Conservation (phyloP, 306 rosid species). For the Trichosanthes cucumerina region DNA sequence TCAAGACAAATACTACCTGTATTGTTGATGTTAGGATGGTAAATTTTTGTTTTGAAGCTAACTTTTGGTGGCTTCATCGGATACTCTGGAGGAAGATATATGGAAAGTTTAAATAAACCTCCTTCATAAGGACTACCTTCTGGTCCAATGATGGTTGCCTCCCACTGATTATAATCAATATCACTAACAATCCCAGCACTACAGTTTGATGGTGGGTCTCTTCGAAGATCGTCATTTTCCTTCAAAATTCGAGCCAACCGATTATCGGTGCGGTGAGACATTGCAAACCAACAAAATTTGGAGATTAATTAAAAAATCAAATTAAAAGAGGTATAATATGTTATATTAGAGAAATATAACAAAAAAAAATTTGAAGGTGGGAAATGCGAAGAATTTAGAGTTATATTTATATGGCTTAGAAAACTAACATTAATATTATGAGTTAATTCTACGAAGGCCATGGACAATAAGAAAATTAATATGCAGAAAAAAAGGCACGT, state of each 20-base stretch:
- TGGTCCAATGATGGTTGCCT: not conserved
- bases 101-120: not conserved
- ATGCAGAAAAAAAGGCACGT: too few relatives aligned
- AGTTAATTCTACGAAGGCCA: not conserved
- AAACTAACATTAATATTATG: too few relatives aligned
- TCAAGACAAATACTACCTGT: not conserved
- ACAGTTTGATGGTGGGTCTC: not conserved
- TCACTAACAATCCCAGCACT: not conserved
- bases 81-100: not conserved
- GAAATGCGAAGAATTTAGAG: not conserved
- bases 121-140: not conserved
- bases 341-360: too few relatives aligned
- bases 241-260: not conserved
- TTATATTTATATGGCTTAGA: not conserved
- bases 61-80: not conserved
- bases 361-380: too few relatives aligned
- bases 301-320: too few relatives aligned
- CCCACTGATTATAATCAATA: not conserved
- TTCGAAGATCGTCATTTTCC: not conserved
- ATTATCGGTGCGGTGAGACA: not conserved
- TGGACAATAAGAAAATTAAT: too few relatives aligned
- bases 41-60: not conserved
- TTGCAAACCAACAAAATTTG: too few relatives aligned
- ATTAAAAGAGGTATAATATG: too few relatives aligned
- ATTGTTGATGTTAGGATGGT: not conserved